Base-by-base conservation (phyloP, 192 early-diverging fungal genomes). In the Podila epigama region DNA sequence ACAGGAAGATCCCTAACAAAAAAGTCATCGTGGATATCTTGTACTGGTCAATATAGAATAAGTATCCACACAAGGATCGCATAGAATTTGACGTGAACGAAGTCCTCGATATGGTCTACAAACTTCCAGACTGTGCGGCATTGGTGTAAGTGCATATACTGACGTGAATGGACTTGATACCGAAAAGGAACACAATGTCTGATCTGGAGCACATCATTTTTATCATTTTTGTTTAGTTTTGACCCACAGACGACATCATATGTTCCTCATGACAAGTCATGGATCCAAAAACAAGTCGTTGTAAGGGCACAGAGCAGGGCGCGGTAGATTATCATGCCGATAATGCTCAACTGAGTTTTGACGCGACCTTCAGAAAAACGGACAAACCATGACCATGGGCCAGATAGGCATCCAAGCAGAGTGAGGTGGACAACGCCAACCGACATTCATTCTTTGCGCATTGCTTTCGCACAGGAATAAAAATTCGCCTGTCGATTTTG, bases 61-160 rank as follows among this genome's bases (percentile, higher is more conserved):
- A 75, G 37, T 75, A 58, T 25, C 72, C 72, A 16, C 59, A 75
- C 48, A 56, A 63, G 60, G 72, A 75, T 25, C 51, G 72, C 40
- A 75, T 75, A 35, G 72, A 75, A 29, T 75, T 75, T 51, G 72
- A 75, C 37, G 72, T 75, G 32, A 75, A 75, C 11, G 72, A 75
- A 22, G 72, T 75, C 18, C 60, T 75, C 39, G 66, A 75, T n/a
- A 75, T 75, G 72, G 72, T 75, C 22, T 75, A 44, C 60, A 68
- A 68, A 37, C 65, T 75, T 9, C 72, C 72, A 29, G 72, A 75
- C 52, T 75, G 72, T 58, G 72, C 72, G n/a, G 72, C 65, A 4
- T 27, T 75, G 5, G 72, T 75, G 72, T 75, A 63, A 55, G 72
- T 48, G n/a, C n/a, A n/a, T n/a, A n/a, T n/a, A n/a, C n/a, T n/a